Conservation (phyloP, 805 yeast genomes). For the Nakazawaea anatomiae region DNA sequence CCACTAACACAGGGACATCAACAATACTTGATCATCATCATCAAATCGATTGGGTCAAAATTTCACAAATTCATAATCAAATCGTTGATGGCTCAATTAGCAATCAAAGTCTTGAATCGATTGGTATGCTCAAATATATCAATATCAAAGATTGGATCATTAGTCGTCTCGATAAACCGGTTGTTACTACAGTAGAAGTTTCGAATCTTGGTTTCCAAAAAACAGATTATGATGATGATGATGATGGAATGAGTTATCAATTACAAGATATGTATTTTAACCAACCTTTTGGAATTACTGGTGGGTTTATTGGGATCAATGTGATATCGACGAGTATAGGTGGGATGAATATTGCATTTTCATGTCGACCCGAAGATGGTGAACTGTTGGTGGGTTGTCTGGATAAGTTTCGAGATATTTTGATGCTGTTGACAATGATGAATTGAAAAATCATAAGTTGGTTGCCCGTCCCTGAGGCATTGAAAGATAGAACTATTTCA, state of each 20-base stretch:
- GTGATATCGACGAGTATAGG: neutral
- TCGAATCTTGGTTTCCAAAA: conserved; percentile 5
- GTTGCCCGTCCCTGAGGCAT: too few relatives aligned
- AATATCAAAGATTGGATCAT: neutral
- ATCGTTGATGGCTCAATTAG: neutral
- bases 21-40: neutral
- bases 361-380: neutral
- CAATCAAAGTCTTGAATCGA: neutral
- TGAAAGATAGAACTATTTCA: too few relatives aligned
- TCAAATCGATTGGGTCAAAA: neutral
- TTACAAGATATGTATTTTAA: conserved; percentile 4
- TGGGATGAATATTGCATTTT: conserved; percentile 6
- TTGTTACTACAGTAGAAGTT: neutral
- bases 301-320: neutral
- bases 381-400: neutral
- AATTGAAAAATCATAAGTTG: too few relatives aligned
- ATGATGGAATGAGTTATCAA: neutral
- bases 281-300: conserved; percentile 2
- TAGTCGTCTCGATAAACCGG: neutral
- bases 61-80: neutral
- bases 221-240: neutral
- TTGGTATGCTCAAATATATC: conserved; percentile 1
- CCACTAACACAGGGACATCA: too few relatives aligned
- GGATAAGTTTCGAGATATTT: neutral
- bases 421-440: too few relatives aligned